Percentiles rank a stretch among this genome's conserved stretches.
Conservation (phyloP, 495 filamentous ascomycete species). For the Neurospora tetraspora region DNA sequence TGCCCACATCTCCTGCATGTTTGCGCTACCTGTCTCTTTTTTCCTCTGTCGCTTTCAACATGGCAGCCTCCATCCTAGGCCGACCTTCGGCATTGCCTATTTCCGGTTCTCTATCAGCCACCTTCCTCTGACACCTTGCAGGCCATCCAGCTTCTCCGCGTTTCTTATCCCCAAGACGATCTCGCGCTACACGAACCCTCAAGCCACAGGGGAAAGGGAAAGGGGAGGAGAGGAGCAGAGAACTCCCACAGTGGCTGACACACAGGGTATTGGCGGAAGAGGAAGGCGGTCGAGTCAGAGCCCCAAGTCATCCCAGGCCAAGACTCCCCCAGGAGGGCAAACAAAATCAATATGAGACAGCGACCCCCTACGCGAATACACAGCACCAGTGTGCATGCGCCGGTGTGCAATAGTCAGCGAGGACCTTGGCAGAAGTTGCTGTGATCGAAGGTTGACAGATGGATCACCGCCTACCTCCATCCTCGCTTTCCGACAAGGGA, state of each 20-base stretch:
- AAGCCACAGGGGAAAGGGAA: not conserved
- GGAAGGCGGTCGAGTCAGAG: not conserved
- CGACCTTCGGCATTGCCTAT: not conserved
- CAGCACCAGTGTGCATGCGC: not conserved
- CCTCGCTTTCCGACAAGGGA: not conserved
- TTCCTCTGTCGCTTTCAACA: not conserved
- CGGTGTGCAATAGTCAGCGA: not conserved
- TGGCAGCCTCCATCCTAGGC: not conserved
- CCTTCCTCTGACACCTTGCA: not conserved
- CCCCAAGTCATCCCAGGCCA: not conserved
- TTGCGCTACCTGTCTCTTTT: not conserved
- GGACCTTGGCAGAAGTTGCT: not conserved
- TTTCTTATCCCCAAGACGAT: not conserved
- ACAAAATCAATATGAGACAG: not conserved
- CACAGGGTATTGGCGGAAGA: not conserved
- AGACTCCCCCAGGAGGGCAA: constrained; percentile 5
- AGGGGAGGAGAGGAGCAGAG: not conserved
- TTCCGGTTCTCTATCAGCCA: not conserved
- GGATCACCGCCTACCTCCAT: not conserved
- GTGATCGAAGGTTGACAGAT: not conserved
- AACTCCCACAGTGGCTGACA: not conserved
- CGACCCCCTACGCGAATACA: not conserved
- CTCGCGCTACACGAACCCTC: not conserved
- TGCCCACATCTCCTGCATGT: not conserved
- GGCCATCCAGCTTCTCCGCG: not conserved